Evolutionary conservation across 2,329 filamentous ascomycete species (phyloP).

Genomic region (Cordyceps fumosorosea): DNA sequence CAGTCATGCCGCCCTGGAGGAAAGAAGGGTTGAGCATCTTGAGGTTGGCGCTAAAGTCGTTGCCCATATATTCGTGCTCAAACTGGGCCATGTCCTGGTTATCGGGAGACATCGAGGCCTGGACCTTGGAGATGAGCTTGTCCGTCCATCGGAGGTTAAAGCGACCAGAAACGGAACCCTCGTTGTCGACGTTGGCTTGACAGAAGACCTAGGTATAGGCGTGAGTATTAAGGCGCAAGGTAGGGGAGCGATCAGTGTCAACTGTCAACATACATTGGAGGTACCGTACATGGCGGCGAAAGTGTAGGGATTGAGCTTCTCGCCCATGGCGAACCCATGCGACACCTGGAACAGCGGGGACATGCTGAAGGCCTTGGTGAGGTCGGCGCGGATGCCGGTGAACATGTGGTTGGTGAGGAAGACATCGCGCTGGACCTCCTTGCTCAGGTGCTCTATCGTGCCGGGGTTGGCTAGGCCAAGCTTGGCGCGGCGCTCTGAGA

Average conservation of each 20-base stretch:
- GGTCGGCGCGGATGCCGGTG: conserved; percentile 87
- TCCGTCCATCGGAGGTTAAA: conserved; percentile 90
- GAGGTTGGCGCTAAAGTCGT: conserved; percentile 86
- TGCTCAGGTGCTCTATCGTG: conserved; percentile 79
- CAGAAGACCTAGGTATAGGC: conserved; percentile 66
- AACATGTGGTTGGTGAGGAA: conserved; percentile 97
- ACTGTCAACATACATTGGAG: conserved; percentile 59
- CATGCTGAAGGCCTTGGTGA: conserved; percentile 94
- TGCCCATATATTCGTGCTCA: conserved; percentile 91
- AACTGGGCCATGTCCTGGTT: conserved; percentile 84
- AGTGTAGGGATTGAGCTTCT: conserved; percentile 87
- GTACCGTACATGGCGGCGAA: conserved; percentile 93
- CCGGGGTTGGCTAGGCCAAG: conserved; percentile 89
- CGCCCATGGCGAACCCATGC: conserved; percentile 92
- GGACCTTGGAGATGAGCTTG: conserved; percentile 76
- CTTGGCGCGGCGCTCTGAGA: conserved; percentile 79
- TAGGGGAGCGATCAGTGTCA: neutral
- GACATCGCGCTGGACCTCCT: conserved; percentile 93
- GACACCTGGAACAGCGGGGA: conserved; percentile 94
- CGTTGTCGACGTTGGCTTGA: conserved; percentile 92
- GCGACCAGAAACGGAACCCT: conserved; percentile 77
- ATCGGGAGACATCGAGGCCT: conserved; percentile 75
- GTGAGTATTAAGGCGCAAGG: conserved; percentile 4
- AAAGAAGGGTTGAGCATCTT: conserved; percentile 95
- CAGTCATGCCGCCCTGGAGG: conserved; percentile 86